Evolutionary conservation across 2,329 filamentous ascomycete genomes (phyloP).

Genomic region (Fusarium falciforme): DNA sequence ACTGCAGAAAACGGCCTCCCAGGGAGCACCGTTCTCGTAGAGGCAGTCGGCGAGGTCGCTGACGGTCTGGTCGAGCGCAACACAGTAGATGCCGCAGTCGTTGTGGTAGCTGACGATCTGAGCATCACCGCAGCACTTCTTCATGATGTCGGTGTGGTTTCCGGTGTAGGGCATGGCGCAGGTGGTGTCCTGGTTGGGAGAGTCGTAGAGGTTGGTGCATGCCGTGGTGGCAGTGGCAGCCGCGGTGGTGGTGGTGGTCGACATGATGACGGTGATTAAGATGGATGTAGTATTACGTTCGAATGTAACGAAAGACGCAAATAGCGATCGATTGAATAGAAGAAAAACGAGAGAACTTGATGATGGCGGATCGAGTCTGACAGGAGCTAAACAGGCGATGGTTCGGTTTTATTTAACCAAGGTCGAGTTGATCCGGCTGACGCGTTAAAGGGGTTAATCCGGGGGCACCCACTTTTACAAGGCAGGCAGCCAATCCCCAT

Average conservation of each 20-base stretch:
- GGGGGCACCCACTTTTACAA: slow-evolving; percentile 20
- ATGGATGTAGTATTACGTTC: neutral
- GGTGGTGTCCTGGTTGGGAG: slow-evolving; percentile 56
- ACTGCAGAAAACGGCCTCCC: slow-evolving; percentile 58
- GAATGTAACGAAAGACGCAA: slow-evolving; percentile 1
- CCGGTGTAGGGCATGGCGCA: slow-evolving; percentile 56
- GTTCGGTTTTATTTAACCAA: slow-evolving; percentile 18
- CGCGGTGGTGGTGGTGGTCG: slow-evolving; percentile 30
- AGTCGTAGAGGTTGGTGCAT: slow-evolving; percentile 50
- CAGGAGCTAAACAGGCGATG: neutral
- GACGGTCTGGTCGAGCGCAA: slow-evolving; percentile 47
- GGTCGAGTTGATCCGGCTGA: slow-evolving; percentile 15
- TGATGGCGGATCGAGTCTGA: slow-evolving; percentile 5
- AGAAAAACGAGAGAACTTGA: slow-evolving; percentile 21
- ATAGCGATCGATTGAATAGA: neutral
- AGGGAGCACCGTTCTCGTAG: slow-evolving; percentile 50
- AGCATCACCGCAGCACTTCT: slow-evolving; percentile 58
- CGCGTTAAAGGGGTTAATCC: slow-evolving; percentile 33
- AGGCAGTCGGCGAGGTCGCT: slow-evolving; percentile 52
- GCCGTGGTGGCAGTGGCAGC: slow-evolving; percentile 19
- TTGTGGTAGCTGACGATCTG: slow-evolving; percentile 58
- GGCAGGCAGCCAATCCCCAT: slow-evolving; percentile 7
- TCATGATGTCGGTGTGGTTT: slow-evolving; percentile 57
- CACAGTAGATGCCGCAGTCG: slow-evolving; percentile 64
- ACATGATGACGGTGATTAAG: slow-evolving; percentile 25